A percentile compares a stretch with the other conserved stretches of the same genome.
Conservation (phyloP, 805 yeast species). For the Hyphopichia homilentoma region DNA sequence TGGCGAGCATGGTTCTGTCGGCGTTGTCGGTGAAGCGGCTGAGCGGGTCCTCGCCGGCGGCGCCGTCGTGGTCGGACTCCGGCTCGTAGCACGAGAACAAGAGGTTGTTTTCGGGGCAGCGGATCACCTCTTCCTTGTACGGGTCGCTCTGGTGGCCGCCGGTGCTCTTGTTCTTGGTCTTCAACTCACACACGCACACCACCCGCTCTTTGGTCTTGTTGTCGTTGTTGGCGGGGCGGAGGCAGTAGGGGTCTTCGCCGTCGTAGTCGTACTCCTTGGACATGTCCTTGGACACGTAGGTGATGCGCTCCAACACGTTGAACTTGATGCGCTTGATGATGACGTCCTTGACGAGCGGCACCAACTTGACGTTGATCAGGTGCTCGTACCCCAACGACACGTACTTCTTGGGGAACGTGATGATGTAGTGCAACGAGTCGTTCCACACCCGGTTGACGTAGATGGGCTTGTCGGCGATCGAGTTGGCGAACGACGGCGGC, state of each 20-base stretch:
- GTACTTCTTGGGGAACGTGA: slow-evolving; percentile 67
- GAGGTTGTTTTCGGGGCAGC: slow-evolving; percentile 58
- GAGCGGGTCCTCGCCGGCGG: slow-evolving; percentile 4
- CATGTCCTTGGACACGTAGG: slow-evolving; percentile 56
- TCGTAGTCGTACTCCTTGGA: slow-evolving; percentile 40
- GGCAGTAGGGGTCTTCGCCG: slow-evolving; percentile 23
- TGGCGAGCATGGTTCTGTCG: slow-evolving; percentile 29
- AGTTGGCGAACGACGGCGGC: slow-evolving; percentile 55
- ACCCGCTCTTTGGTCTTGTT: slow-evolving; percentile 46
- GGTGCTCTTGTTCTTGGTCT: slow-evolving; percentile 44
- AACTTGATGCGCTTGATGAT: slow-evolving; percentile 60
- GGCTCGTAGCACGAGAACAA: slow-evolving; percentile 52
- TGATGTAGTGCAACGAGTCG: slow-evolving; percentile 64
- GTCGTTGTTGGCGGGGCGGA: slow-evolving; percentile 11
- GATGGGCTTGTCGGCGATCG: slow-evolving; percentile 66
- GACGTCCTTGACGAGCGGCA: slow-evolving; percentile 62
- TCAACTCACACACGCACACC: slow-evolving; percentile 59
- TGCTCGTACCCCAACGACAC: slow-evolving; percentile 58
- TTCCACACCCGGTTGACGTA: slow-evolving; percentile 76
- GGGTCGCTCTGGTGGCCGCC: slow-evolving; percentile 32
- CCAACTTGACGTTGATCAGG: slow-evolving; percentile 60
- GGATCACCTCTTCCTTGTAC: slow-evolving; percentile 58
- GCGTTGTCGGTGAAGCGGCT: slow-evolving; percentile 2
- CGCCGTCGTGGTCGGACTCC: slow-evolving; percentile 8
- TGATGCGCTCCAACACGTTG: slow-evolving; percentile 62